Base-by-base conservation (phyloP, 2,329 filamentous ascomycete species). In the Cercospora sp. region DNA sequence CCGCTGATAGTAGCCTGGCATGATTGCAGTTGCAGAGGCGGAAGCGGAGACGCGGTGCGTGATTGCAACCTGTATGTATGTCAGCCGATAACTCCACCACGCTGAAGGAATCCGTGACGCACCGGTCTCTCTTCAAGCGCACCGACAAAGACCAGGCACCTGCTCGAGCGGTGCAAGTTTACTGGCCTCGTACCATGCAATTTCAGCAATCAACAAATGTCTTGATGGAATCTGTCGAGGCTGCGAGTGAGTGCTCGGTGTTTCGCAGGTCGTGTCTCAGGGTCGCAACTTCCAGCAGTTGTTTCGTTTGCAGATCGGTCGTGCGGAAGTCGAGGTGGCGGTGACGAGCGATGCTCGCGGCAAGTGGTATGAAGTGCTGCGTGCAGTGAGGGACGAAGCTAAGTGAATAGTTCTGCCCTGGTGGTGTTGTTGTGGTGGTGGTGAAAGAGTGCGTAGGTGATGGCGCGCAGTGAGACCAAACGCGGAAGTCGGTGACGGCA, bases 1-100 rank as follows among this genome's bases (percentile, higher is more conserved):
- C 62, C 81, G 80, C 28, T 65, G 65, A 74, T 84, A 84, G 76
- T 84, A 84, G 74, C 82, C 81, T 72, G 83, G 83, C 83, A 85
- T 85, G 77, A 73, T 80, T 76, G 76, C 74, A 72, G 71, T 71
- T 70, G 72, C 72, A 71, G 77, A 73, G 73, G 73, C 72, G 67
- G 72, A 77, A 78, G 76, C 74, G 76, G 80, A 79, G 79, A 81
- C 82, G 82, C 79, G 80, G 78, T 73, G 74, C 71, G 74, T 66
- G 67, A 31, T 66, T 70, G 78, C 78, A 77, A 79, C 81, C 75
- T 69, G 59, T 26, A 45, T 60, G 20, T 18, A 20, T 63, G 63
- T 68, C 64, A 64, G 62, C n/a, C 60, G 16, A 59, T 66, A 57
- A 8, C 9, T 63, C 63, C 23, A 33, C 13, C 39, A 48, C 26